phyloP scores from a whole-genome alignment of 768 basidiomycete genomes.

The Psilocybe cubensis region DNA sequence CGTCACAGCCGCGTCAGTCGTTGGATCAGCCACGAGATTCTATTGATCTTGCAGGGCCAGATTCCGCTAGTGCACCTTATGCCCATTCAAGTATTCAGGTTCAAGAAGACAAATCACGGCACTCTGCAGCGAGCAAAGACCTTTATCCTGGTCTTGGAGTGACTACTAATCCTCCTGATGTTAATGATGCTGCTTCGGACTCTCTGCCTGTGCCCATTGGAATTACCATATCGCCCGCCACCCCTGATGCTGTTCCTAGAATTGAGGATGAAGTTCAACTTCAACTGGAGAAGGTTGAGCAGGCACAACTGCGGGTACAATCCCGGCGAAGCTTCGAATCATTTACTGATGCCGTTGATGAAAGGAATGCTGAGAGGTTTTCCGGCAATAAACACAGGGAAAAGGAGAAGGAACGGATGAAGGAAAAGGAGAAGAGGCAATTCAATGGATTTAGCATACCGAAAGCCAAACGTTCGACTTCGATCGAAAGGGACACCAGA shows the following conservation, averaged over 20 bases:
- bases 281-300: slow-evolving; percentile 13
- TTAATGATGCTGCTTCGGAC: background rate
- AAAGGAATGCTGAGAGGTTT: slow-evolving; percentile 7
- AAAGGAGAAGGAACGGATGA: slow-evolving; percentile 16
- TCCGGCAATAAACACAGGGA: slow-evolving; percentile 1
- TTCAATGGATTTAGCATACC: slow-evolving; percentile 11
- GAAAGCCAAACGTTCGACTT: slow-evolving; percentile 41
- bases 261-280: slow-evolving; percentile 6
- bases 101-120: background rate
- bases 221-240: slow-evolving; percentile 68
- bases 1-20: slow-evolving; percentile 16
- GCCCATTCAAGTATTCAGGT: background rate
- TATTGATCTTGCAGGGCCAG: background rate
- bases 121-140: background rate
- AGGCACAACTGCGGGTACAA: slow-evolving; percentile 2
- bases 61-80: background rate
- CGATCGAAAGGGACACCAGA: slow-evolving; percentile 35
- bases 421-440: slow-evolving; percentile 18
- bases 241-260: slow-evolving; percentile 40
- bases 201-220: slow-evolving; percentile 34
- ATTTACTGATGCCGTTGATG: slow-evolving; percentile 14
- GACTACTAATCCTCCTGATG: background rate
- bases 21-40: slow-evolving; percentile 2
- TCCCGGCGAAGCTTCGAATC: slow-evolving; percentile 5
- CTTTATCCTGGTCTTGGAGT: slow-evolving; percentile 3